Percentiles rank a stretch among this genome's conserved stretches.
Evolutionary conservation across 2,329 filamentous ascomycete genomes (phyloP).

Genomic region (Hyphodiscus sp.): DNA sequence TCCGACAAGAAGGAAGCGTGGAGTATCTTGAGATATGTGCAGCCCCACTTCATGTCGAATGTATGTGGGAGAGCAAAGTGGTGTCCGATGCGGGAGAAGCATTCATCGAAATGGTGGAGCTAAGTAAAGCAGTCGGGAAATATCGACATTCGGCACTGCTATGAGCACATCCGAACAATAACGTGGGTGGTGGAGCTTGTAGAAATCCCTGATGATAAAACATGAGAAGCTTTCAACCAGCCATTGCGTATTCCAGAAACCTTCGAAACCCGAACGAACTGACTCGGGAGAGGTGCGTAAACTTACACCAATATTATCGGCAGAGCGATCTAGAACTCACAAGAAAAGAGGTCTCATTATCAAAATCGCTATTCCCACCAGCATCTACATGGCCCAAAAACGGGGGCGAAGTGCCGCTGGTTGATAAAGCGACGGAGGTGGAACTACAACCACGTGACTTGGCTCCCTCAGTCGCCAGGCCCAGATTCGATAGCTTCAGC

Average conservation of each 20-base stretch:
- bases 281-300: too few relatives aligned
- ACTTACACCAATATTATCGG: too few relatives aligned
- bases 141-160: background rate
- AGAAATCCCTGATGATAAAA: background rate
- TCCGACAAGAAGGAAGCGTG: background rate
- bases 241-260: background rate
- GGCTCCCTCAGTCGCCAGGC: too few relatives aligned
- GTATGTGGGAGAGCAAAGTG: conserved; percentile 1
- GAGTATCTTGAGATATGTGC: background rate
- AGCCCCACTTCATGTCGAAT: conserved; percentile 1
- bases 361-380: background rate
- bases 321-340: too few relatives aligned
- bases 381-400: too few relatives aligned
- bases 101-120: background rate
- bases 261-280: background rate
- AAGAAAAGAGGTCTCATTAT: background rate
- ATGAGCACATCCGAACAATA: background rate
- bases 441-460: too few relatives aligned
- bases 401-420: too few relatives aligned
- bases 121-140: background rate
- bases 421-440: too few relatives aligned
- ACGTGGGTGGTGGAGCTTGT: background rate
- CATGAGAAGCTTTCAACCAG: background rate
- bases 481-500: too few relatives aligned
- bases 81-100: background rate